Base-by-base conservation (phyloP, 768 basidiomycete species). In the Pisolithus orientalis region DNA sequence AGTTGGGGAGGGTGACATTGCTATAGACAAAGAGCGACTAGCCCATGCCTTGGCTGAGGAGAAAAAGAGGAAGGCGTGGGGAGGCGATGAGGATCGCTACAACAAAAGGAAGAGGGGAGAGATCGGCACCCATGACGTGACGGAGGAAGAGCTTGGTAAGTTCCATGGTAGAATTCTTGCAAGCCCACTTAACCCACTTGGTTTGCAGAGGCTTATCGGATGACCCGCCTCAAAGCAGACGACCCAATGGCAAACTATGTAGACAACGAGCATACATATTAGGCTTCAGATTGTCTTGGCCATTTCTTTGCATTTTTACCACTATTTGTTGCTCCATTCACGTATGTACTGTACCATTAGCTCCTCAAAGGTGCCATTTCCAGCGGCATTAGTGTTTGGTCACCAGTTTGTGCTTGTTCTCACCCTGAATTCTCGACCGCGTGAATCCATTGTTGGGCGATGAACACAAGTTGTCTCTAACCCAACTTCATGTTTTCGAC, bases 171-270 rank as follows among this genome's bases (percentile, higher is more conserved):
- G 25, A 6, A 44, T 37, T 25, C 4, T 53, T 27, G 31, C 11
- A 34, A 49, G 48, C 37, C 49, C 38, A 40, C 43, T 65, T 14
- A 54, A 64, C 60, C 46, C 52, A 28, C 13, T 50, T 11, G 53
- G 25, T 25, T 43, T 66, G 55, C 74, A 90, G 92, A 96, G 85
- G 90, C 88, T n/a, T 96, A 94, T 68, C 80, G 93, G 53, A 84
- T 92, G 80, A 77, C 67, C 28, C 79, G 78, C 57, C 80, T 81
- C 48, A 78, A 80, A 1, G 73, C 76, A 45, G 90, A 93, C 53
- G 93, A 96, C 68, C 93, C 93, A 4, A 96, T 96, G 93, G 88
- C 89, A 39, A 90, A 89, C 66, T 93, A 94, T 65, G 77, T 90
- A 47, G 93, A 93, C 66, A 58, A 67, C 42, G 82, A 79, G 47